Evolutionary conservation across 176 grass and related monocot genomes (phyloP).

Genomic region (Elaeis guineensis): DNA sequence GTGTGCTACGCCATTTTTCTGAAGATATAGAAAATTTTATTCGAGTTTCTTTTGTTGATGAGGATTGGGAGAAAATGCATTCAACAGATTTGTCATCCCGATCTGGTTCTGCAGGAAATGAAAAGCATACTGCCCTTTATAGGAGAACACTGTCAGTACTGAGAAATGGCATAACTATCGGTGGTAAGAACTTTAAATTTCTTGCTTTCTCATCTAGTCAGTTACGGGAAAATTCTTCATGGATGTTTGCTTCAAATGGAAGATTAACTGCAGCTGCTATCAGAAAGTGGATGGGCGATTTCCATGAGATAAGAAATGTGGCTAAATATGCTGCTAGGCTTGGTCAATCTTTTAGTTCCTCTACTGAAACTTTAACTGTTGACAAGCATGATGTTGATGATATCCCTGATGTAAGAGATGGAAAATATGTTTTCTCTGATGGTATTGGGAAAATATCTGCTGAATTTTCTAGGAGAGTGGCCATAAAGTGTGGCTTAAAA

Average conservation of each 20-base stretch:
- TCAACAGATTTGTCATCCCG: slow-evolving; percentile 64
- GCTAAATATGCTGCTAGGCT: slow-evolving; percentile 93
- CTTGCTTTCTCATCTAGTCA: slow-evolving; percentile 97
- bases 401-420: slow-evolving; percentile 61
- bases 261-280: slow-evolving; percentile 49
- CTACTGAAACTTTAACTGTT: slow-evolving; percentile 71
- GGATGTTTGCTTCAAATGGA: slow-evolving; percentile 73
- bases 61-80: slow-evolving; percentile 67
- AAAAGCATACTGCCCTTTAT: slow-evolving; percentile 47
- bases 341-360: slow-evolving; percentile 84
- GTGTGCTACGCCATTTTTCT: slow-evolving; percentile 50
- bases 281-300: slow-evolving; percentile 81
- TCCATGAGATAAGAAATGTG: slow-evolving; percentile 64
- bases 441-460: slow-evolving; percentile 81
- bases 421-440: slow-evolving; percentile 66
- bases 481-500: slow-evolving; percentile 57
- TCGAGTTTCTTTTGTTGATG: slow-evolving; percentile 83
- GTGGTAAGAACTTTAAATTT: slow-evolving; percentile 78
- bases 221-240: slow-evolving; percentile 82
- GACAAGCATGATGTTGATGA: slow-evolving; percentile 31
- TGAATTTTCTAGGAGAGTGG: slow-evolving; percentile 62
- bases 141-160: slow-evolving; percentile 59
- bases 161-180: slow-evolving; percentile 63
- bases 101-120: slow-evolving; percentile 18
- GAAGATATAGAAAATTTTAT: slow-evolving; percentile 64